phyloP scores from a whole-genome alignment of 345 rosid species.

The Corymbia maculata region DNA sequence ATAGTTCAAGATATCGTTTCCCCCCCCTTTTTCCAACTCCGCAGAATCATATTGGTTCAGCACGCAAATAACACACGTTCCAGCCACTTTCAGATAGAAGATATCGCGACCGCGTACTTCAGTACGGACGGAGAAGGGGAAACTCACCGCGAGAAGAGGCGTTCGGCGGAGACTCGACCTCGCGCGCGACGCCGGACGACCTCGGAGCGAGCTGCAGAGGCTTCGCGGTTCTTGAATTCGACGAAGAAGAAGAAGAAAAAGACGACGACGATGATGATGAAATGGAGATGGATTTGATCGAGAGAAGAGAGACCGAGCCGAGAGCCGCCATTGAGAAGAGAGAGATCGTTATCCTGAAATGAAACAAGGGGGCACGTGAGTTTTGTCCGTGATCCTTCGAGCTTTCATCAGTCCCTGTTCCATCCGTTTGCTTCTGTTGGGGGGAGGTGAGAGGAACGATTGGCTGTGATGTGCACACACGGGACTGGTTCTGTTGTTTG shows the following conservation, averaged over 20 bases:
- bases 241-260: neutral
- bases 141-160: neutral
- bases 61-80: neutral
- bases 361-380: neutral
- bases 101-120: neutral
- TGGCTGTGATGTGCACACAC: neutral
- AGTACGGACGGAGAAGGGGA: neutral
- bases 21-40: neutral
- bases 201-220: conserved; percentile 5
- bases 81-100: neutral
- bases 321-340: conserved; percentile 28
- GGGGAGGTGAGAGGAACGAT: neutral
- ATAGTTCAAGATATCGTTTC: neutral
- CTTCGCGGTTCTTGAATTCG: neutral
- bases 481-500: neutral
- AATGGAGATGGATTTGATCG: conserved; percentile 9
- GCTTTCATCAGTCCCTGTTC: neutral
- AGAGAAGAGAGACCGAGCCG: conserved; percentile 16
- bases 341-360: neutral
- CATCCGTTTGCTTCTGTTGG: neutral
- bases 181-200: conserved; percentile 12
- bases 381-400: neutral
- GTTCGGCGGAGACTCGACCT: conserved; percentile 1
- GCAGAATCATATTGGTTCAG: neutral
- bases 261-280: neutral